Evolutionary conservation across 164 flowering plant genomes (phyloP), one percentile per base, ranked within the genome.

Genomic region (Aristolochia fimbriata): DNA sequence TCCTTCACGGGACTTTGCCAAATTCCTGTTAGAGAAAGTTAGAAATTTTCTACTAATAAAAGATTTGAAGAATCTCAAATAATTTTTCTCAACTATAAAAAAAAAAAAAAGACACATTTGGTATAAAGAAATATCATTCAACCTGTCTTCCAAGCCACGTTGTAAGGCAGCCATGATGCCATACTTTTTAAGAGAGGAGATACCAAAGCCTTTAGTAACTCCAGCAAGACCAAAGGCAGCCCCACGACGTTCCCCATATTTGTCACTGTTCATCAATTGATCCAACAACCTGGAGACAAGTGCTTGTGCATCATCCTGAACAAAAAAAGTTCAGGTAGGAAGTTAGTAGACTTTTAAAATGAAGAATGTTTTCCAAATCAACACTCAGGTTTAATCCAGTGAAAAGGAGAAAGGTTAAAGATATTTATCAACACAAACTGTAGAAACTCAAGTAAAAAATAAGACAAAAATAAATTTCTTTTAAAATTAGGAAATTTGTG

Each of bases 161-260:
- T 70, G 74, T 51, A 94, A 66, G 27, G 65, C 76, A 59, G 73
- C 62, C 1, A 65, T 76, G 70, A 94, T 74, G 22, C 85, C 86
- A 79, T 84, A 81, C 68, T 85, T 91, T 86, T 88, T 94, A 73
- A 94, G 63, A 65, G 71, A 77, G 56, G 96, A 75, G 57, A 94
- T 79, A 62, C 99, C 87, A 71, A 91, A 84, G 61, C 99, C 99
- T 77, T 85, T 87, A 19, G 80, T 90, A 15, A 82, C 83, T 55
- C 99, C 99, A 65, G 99, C 95, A 64, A 91, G 87, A 64, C 97
- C 99, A 84, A 94, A 94, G 48, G 99, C 99, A 27, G 99, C 99
- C 64, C 99, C 99, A 66, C 99, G 93, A 15, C 99, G 93, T 57
- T 94, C 97, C 24, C 99, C 99, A 80, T 94, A 94, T 69, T 82